Conservation (phyloP, 108 stramenopile species). For the Schizochytrium sp. region DNA sequence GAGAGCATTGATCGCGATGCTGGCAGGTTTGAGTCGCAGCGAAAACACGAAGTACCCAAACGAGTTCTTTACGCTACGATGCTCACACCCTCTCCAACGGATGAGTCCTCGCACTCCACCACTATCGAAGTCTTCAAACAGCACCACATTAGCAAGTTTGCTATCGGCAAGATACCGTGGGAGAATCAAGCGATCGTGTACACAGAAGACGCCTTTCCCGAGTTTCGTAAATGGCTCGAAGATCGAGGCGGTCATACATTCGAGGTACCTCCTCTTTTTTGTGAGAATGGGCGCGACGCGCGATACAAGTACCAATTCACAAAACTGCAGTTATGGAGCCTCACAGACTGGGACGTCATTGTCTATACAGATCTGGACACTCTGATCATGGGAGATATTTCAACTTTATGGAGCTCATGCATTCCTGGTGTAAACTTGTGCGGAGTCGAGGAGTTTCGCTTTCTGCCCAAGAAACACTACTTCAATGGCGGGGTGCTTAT, state of each 20-base stretch:
- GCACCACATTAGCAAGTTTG: not conserved
- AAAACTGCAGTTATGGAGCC: not conserved
- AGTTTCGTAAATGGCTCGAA: not conserved
- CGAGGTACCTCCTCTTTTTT: not conserved
- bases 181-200: not conserved
- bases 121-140: not conserved
- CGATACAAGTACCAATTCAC: not conserved
- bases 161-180: not conserved
- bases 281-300: not conserved
- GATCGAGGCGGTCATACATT: not conserved
- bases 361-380: not conserved
- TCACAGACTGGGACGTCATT: not conserved
- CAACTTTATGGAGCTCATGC: not conserved
- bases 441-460: not conserved
- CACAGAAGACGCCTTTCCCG: not conserved
- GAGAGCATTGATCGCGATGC: no score
- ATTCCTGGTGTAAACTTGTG: not conserved
- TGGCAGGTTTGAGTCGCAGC: no score
- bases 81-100: not conserved
- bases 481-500: no score
- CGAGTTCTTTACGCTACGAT: not conserved
- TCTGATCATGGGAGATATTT: not conserved
- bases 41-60: no score
- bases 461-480: no score
- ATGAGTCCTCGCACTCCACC: not conserved